Base-by-base conservation (phyloP, 495 filamentous ascomycete species). In the Aspergillus haitiensis region DNA sequence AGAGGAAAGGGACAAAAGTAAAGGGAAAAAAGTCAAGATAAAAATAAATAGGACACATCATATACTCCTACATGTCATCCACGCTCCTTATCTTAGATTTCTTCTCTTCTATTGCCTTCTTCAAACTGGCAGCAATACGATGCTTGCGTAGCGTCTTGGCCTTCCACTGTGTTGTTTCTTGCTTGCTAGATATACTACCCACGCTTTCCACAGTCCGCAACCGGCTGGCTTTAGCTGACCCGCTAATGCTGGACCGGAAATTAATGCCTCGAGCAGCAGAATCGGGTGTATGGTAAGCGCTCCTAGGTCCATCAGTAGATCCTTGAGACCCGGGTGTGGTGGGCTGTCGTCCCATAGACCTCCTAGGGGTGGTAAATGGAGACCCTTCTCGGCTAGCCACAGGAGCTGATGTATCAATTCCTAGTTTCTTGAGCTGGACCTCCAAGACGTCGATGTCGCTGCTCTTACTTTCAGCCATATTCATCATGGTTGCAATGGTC, bases 401-500 rank as follows among this genome's bases (percentile, higher is more conserved):
- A 56, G n/a, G 67, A 62, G 77, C 64, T 1, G 78, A 77, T 0
- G 78, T 69, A 55, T 78, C 72, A 6, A 92, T 66, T 3, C 88
- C 80, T 8, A 96, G 76, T 52, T 84, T 86, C 32, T 85, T 83
- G 76, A 98, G 86, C 63, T 96, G 89, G 37, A 84, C 82, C 70
- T 97, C 94, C 32, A 98, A 80, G 10, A 95, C 83, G 70, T 96
- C 91, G 49, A 98, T 86, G 62, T 98, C 94, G 47, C 85, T 87
- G 70, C 88, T 91, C 68, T 87, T 89, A 72, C 86, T 87, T 76
- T 97, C 90, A 0, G 88, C 87, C 90, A 97, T 96, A 59, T 75
- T 84, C 53, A 92, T 98, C 84, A 99, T 90, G 56, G 94, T 97
- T 53, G 78, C 77, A 61, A 99, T 96, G 6, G 95, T 98, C 51